Evolutionary conservation across 495 filamentous ascomycete species (phyloP).

Genomic region (Aspergillus saccharolyticus): DNA sequence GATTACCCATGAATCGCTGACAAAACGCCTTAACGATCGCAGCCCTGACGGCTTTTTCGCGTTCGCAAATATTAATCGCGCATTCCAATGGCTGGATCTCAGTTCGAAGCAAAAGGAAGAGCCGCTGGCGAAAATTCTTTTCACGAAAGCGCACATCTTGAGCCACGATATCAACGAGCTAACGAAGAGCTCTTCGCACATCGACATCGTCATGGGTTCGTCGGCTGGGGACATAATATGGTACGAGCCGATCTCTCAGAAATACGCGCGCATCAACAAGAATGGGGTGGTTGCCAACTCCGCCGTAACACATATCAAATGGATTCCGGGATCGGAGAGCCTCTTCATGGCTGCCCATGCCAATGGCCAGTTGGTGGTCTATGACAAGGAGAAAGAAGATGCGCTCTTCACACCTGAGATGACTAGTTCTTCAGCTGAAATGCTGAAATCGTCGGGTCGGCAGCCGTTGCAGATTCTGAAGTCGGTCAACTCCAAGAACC

Average conservation of each 20-base stretch:
- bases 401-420: conserved; percentile 61
- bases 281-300: conserved; percentile 86
- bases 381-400: conserved; percentile 98
- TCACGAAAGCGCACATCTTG: conserved; percentile 90
- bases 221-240: conserved; percentile 95
- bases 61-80: conserved; percentile 92
- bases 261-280: conserved; percentile 94
- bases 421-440: conserved; percentile 38
- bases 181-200: conserved; percentile 71
- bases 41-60: conserved; percentile 74
- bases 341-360: conserved; percentile 89
- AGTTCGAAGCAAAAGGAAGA: conserved; percentile 60
- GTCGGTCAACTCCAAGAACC: conserved; percentile 85
- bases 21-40: conserved; percentile 74
- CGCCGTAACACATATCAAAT: conserved; percentile 79
- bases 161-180: conserved; percentile 88
- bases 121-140: conserved; percentile 88
- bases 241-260: conserved; percentile 96
- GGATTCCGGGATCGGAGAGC: conserved; percentile 92
- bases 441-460: conserved; percentile 37
- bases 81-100: conserved; percentile 81
- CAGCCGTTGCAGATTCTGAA: conserved; percentile 63
- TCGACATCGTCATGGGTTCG: conserved; percentile 93
- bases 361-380: conserved; percentile 90
- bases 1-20: conserved; percentile 78